Conservation (phyloP, 345 rosid genomes). For the Gossypium sturtianum region DNA sequence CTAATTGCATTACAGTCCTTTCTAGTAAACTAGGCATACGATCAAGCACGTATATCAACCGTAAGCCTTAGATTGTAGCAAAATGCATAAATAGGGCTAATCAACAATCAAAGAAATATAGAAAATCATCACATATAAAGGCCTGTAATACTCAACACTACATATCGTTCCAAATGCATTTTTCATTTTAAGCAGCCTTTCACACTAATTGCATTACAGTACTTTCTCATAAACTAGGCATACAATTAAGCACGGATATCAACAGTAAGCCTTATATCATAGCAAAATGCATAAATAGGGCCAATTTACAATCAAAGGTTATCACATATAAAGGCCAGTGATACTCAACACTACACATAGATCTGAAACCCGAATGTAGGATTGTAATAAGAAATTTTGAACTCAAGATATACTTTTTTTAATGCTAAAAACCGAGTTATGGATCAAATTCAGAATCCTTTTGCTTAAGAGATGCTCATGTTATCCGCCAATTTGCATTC, state of each 20-base stretch:
- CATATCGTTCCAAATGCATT: not conserved
- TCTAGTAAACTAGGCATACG: not conserved
- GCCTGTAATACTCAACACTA: not conserved
- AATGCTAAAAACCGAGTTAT: no score
- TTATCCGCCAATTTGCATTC: no score
- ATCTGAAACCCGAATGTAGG: not conserved
- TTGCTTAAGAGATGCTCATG: no score
- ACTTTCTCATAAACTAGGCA: not conserved
- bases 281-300: not conserved
- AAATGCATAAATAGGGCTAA: not conserved
- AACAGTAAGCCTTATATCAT: not conserved
- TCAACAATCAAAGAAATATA: not conserved
- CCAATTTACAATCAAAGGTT: not conserved
- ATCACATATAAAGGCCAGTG: not conserved
- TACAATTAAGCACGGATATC: not conserved
- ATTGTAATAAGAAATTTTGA: no score
- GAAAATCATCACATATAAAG: not conserved
- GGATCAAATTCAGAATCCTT: no score
- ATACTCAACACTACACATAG: not conserved
- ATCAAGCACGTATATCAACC: not conserved
- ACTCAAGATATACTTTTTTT: no score
- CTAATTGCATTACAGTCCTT: not conserved
- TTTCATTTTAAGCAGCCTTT: not conserved
- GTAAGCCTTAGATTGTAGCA: not conserved
- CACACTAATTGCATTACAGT: not conserved